A percentile compares a stretch with the other conserved stretches of the same genome.
phyloP scores from a whole-genome alignment of 1,139 yeast species.

The Suhomyces kunorum region DNA sequence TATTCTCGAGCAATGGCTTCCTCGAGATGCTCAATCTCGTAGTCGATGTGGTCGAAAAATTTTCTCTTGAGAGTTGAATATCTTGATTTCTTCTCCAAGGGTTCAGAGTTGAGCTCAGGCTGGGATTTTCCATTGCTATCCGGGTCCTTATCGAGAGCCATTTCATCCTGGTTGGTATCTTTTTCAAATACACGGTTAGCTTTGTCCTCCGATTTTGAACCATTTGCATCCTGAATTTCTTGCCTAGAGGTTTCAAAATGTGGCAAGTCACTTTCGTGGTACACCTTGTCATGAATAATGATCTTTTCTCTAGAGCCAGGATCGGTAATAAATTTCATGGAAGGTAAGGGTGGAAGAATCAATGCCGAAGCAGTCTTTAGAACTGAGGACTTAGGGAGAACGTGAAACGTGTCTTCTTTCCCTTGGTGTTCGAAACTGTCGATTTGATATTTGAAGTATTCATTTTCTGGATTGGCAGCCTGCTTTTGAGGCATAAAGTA shows the following conservation, averaged over 20 bases:
- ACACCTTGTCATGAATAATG: constrained; percentile 44
- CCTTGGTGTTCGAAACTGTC: constrained; percentile 16
- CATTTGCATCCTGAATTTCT: too few relatives aligned
- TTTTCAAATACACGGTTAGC: too few relatives aligned
- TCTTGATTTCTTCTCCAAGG: constrained; percentile 1
- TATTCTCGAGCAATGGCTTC: constrained; percentile 87
- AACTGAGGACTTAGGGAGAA: constrained; percentile 69
- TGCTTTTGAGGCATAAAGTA: constrained; percentile 51
- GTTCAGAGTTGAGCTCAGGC: too few relatives aligned
- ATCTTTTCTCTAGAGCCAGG: constrained; percentile 45
- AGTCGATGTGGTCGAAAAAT: constrained; percentile 17
- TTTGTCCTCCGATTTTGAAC: not conserved
- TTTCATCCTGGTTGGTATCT: not conserved
- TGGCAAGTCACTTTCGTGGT: constrained; percentile 40
- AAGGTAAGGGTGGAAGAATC: constrained; percentile 85
- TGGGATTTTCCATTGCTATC: too few relatives aligned
- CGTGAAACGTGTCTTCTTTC: constrained; percentile 20
- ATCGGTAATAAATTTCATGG: constrained; percentile 66
- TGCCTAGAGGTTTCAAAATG: constrained; percentile 1
- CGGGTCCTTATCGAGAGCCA: too few relatives aligned
- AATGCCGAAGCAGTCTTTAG: constrained; percentile 82
- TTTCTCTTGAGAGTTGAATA: constrained; percentile 11
- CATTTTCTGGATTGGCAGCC: constrained; percentile 24
- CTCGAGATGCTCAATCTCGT: constrained; percentile 46
- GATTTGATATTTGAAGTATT: constrained; percentile 22